Base-by-base conservation (phyloP, 2,329 filamentous ascomycete species). In the Teratosphaeria viscida region DNA sequence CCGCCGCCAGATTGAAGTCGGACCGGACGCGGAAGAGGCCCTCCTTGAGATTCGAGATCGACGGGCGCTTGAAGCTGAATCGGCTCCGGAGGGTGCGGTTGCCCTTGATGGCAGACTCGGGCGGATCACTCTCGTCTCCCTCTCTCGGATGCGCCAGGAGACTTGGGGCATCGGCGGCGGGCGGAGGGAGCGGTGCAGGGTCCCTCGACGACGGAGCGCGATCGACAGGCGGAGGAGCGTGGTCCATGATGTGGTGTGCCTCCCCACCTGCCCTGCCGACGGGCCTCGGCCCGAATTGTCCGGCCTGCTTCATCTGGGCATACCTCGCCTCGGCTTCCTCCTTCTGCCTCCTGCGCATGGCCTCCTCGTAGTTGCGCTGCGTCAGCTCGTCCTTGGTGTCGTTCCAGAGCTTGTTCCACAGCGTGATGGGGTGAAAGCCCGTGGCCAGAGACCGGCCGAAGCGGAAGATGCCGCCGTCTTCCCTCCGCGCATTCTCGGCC, bases 381-480 rank as follows among this genome's bases (percentile, higher is more conserved):
- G 65, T 74, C 55, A 74, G 70, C 54, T 76, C 73, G 55, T 80
- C 76, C 14, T 77, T 74, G 29, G 70, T 67, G 34, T 74, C 73
- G 64, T 76, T 78, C 77, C 78, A 81, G 35, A 74, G 70, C 49
- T 71, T 72, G 6, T 75, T 72, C 77, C 78, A 79, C 12, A 77
- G 69, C 12, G 77, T 78, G 56, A 79, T 75, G 2, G 82, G 79
- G 62, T 81, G 81, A 68, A 84, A 82, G 23, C 77, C 77, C 12
- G 78, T 76, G 6, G 78, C 78, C 59, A 83, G 74, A 2, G 77
- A 78, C 65, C 79, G 82, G 39, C 82, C 81, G 64, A 84, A 83
- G 5, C 78, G 75, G 64, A 82, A 82, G 37, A 84, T 77, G 11
- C 79, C 77, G 74, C 59, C 55, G 14, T 74, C 70, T 57, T 74